phyloP scores from a whole-genome alignment of 2,329 filamentous ascomycete species.

The Coccinonectria pachysandricola region DNA sequence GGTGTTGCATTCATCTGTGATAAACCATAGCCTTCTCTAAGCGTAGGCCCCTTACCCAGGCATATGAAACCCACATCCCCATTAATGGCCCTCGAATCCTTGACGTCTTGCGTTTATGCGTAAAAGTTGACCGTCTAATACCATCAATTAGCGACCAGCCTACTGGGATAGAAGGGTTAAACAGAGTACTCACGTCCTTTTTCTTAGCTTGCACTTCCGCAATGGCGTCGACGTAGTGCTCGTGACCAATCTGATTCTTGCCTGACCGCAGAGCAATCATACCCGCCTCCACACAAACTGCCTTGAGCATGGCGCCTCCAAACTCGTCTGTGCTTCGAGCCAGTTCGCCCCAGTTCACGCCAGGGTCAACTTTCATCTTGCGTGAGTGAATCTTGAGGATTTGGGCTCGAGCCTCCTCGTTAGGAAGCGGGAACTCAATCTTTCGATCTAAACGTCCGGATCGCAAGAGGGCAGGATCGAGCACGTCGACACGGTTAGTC shows the following conservation, averaged over 20 bases:
- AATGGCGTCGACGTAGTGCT: conserved; percentile 98
- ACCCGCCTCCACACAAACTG: conserved; percentile 95
- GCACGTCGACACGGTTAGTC: conserved; percentile 87
- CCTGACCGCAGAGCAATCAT: conserved; percentile 96
- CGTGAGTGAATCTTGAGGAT: conserved; percentile 95
- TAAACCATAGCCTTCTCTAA: conserved; percentile 11
- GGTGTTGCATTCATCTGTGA: conserved; percentile 20
- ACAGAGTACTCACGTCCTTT: conserved; percentile 58
- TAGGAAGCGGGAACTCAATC: conserved; percentile 96
- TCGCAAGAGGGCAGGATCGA: conserved; percentile 83
- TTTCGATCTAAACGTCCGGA: conserved; percentile 91
- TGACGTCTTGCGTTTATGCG: conserved; percentile 25
- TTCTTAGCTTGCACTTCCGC: conserved; percentile 92
- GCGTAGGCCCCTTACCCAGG: too few relatives aligned
- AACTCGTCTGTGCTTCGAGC: conserved; percentile 97
- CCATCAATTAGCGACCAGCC: conserved; percentile 7
- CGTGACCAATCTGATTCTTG: conserved; percentile 93
- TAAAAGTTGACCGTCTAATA: conserved; percentile 48
- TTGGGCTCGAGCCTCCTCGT: conserved; percentile 93
- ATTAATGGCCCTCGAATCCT: too few relatives aligned
- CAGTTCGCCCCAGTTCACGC: conserved; percentile 91
- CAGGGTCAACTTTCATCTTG: conserved; percentile 94
- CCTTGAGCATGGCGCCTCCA: conserved; percentile 94
- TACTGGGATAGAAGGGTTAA: background rate
- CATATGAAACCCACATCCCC: too few relatives aligned